Evolutionary conservation across 2,329 filamentous ascomycete species (phyloP).

Genomic region (Fusarium dimerum): DNA sequence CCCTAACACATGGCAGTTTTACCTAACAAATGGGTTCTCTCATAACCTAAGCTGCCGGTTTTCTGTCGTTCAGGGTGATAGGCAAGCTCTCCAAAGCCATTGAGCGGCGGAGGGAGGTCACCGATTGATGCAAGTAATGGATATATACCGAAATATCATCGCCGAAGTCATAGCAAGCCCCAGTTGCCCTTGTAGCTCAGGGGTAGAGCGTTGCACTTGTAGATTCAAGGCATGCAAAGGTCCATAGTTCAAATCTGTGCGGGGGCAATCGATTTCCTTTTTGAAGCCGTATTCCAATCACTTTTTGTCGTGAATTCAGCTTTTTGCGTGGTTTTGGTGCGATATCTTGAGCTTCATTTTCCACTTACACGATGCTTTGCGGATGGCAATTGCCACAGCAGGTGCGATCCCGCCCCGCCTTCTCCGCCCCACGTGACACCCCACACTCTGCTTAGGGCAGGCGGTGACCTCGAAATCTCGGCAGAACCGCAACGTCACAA

Average conservation of each 20-base stretch:
- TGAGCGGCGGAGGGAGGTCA: too few relatives aligned
- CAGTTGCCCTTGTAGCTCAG: neutral
- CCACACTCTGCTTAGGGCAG: neutral
- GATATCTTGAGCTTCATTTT: neutral
- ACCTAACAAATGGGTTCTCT: too few relatives aligned
- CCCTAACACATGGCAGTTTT: too few relatives aligned
- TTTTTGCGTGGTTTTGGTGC: neutral
- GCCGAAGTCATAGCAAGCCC: neutral
- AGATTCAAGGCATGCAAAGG: neutral
- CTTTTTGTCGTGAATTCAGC: neutral
- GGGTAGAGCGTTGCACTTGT: neutral
- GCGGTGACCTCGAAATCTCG: neutral
- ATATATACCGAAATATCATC: neutral
- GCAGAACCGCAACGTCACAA: neutral
- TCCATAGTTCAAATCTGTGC: conserved; percentile 26
- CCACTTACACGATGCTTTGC: too few relatives aligned
- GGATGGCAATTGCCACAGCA: too few relatives aligned
- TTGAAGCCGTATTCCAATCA: neutral
- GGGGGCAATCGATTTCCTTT: conserved; percentile 17
- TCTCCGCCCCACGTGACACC: neutral
- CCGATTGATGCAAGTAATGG: neutral
- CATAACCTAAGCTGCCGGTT: too few relatives aligned
- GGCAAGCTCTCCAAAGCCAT: too few relatives aligned
- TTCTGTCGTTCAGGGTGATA: too few relatives aligned
- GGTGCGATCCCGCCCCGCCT: too few relatives aligned